Conservation (phyloP, 129 eudicot genomes). For the Tanacetum coccineum region DNA sequence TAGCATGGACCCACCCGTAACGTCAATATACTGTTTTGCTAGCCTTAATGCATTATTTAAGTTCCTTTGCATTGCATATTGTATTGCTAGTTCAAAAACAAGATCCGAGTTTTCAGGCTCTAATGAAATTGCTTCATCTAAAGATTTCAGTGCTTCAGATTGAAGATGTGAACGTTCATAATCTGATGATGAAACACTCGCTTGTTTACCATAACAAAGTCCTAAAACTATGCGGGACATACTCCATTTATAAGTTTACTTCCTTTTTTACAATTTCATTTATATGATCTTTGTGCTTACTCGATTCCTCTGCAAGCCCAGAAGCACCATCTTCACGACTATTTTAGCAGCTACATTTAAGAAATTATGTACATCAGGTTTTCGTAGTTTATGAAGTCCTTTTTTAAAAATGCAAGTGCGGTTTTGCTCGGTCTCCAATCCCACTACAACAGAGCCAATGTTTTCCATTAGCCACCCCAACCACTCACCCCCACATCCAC, state of each 20-base stretch:
- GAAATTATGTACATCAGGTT: conserved; percentile 62
- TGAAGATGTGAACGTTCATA: conserved; percentile 79
- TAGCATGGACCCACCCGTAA: conserved; percentile 80
- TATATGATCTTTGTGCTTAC: conserved; percentile 72
- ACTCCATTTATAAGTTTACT: conserved; percentile 66
- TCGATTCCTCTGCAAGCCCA: conserved; percentile 71
- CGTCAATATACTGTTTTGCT: conserved; percentile 71
- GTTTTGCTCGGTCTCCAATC: conserved; percentile 42
- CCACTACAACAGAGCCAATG: conserved; percentile 66
- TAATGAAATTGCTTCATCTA: conserved; percentile 56
- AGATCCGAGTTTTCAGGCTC: conserved; percentile 68
- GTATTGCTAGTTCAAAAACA: conserved; percentile 70
- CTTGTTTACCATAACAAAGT: conserved; percentile 84
- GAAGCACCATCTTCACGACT: conserved; percentile 53
- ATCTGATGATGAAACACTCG: conserved; percentile 66
- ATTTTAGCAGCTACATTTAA: conserved; percentile 62
- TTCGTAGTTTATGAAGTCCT: conserved; percentile 63
- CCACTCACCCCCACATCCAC: too few species aligned
- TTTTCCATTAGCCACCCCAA: conserved; percentile 83
- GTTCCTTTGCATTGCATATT: conserved; percentile 79
- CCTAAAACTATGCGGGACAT: conserved; percentile 72
- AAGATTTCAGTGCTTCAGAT: conserved; percentile 71
- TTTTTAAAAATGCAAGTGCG: conserved; percentile 66
- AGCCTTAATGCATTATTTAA: conserved; percentile 63
- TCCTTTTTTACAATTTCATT: conserved; percentile 34